Conservation (phyloP, 331 rosid genomes). For the Arachis monticola region DNA sequence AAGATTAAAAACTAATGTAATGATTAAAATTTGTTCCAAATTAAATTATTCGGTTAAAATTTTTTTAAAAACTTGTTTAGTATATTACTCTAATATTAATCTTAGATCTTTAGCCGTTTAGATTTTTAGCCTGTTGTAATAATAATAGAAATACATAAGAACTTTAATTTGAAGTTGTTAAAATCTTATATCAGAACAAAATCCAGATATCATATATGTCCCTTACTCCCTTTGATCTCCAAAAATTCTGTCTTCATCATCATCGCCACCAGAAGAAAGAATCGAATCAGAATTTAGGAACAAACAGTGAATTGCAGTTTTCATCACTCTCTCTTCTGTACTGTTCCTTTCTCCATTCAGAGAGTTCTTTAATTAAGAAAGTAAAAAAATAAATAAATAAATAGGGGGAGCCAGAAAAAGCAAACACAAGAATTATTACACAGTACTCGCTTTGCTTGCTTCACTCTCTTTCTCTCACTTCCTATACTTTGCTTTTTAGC, state of each 20-base stretch:
- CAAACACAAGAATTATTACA: constrained; percentile 31
- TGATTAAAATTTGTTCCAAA: too few species aligned
- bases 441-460: constrained; percentile 34
- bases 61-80: too few species aligned
- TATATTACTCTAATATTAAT: too few species aligned
- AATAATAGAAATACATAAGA: background rate
- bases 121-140: too few species aligned
- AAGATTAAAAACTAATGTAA: too few species aligned
- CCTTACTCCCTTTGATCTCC: constrained; percentile 52
- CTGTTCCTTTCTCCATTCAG: constrained; percentile 3
- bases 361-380: background rate
- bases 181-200: constrained; percentile 57
- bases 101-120: too few species aligned
- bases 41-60: too few species aligned
- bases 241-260: constrained; percentile 51
- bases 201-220: constrained; percentile 31
- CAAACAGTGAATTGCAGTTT: constrained; percentile 48
- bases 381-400: background rate
- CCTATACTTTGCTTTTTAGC: constrained; percentile 23
- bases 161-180: background rate
- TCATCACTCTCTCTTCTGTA: constrained; percentile 24
- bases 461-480: constrained; percentile 31
- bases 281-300: constrained; percentile 64
- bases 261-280: constrained; percentile 49
- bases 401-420: constrained; percentile 28